These are phyloP conservation scores for Waltiozyma sp. DNA, from an alignment of 1,139 yeast species.

Conservation along the genomic window DNA sequence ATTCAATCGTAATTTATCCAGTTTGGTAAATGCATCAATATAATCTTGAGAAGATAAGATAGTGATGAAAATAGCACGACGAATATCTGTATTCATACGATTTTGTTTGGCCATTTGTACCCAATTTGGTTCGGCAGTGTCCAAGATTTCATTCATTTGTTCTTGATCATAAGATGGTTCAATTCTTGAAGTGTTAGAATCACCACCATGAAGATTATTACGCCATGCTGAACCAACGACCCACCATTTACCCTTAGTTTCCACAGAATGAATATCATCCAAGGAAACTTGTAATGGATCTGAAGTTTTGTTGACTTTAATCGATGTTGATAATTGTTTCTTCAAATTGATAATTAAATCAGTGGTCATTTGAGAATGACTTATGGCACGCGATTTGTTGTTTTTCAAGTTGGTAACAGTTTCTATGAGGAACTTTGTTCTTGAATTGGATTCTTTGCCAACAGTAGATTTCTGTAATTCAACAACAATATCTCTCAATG, in stretches of 20 bases:
- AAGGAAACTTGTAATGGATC: constrained; percentile 83
- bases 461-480: constrained; percentile 40
- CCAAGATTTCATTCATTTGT: constrained; percentile 17
- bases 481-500: constrained; percentile 69
- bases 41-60: constrained; percentile 93
- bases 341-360: constrained; percentile 50
- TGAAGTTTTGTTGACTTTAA: constrained; percentile 29
- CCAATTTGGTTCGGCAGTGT: constrained; percentile 59
- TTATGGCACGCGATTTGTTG: constrained; percentile 40
- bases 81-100: constrained; percentile 89
- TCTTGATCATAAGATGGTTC: constrained; percentile 21
- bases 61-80: constrained; percentile 87
- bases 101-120: constrained; percentile 73
- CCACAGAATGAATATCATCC: constrained; percentile 68
- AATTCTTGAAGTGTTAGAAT: constrained; percentile 6
- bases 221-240: constrained; percentile 96
- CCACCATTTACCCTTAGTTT: constrained; percentile 96
- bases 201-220: constrained; percentile 33
- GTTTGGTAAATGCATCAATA: constrained; percentile 71
- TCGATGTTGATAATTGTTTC: constrained; percentile 43
- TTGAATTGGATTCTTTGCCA: constrained; percentile 36
- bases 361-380: constrained; percentile 33
- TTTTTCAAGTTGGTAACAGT: constrained; percentile 78
- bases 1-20: constrained; percentile 71
- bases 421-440: constrained; percentile 77